These are phyloP conservation scores for Nicotiana obtusifolia DNA, from an alignment of 257 asterid species.

Conservation along the genomic window DNA sequence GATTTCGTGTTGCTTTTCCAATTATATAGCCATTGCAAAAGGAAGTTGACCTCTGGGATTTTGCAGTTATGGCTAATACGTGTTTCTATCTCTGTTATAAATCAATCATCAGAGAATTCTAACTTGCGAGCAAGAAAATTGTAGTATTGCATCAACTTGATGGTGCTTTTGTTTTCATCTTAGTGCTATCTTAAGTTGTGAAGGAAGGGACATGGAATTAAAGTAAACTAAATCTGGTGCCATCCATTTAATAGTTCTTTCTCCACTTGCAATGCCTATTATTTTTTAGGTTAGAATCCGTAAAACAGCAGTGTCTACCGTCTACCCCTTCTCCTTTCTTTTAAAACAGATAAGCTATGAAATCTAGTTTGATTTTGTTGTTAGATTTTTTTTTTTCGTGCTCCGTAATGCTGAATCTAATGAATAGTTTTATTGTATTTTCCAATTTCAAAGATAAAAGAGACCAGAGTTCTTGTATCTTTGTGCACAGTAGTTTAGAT, in stretches of 20 bases:
- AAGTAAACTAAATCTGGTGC: background rate
- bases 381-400: background rate
- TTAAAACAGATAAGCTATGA: background rate
- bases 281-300: background rate
- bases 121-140: background rate
- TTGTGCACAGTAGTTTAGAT: background rate
- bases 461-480: background rate
- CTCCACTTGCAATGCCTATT: background rate
- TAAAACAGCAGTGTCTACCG: background rate
- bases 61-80: background rate
- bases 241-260: background rate
- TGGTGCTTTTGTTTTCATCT: background rate
- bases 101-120: background rate
- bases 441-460: background rate
- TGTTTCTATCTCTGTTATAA: background rate
- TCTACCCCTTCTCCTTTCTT: background rate
- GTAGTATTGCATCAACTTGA: background rate
- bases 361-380: background rate
- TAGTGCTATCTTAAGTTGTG: background rate
- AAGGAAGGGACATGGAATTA: background rate
- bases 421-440: background rate
- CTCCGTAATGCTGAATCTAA: background rate
- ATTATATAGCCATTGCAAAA: background rate
- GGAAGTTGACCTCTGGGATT: background rate
- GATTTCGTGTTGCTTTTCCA: background rate